Conservation (phyloP, 2,329 filamentous ascomycete genomes). For the Trichoderma gracile region DNA sequence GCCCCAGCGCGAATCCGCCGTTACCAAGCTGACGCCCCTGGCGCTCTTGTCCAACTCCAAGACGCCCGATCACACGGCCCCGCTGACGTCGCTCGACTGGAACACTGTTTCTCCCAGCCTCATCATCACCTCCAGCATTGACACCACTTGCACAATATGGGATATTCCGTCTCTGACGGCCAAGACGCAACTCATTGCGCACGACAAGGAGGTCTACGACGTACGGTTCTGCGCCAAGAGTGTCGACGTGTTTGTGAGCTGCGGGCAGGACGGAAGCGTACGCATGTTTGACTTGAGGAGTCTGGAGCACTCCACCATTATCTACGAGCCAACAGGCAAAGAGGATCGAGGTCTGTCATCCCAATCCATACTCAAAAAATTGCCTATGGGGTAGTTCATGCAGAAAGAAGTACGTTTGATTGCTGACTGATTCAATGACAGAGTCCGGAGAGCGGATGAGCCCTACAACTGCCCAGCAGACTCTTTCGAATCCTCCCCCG, state of each 20-base stretch:
- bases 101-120: constrained; percentile 95
- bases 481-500: constrained; percentile 74
- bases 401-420: neutral
- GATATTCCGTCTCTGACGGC: constrained; percentile 97
- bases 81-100: constrained; percentile 95
- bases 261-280: constrained; percentile 94
- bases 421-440: constrained; percentile 33
- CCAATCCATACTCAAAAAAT: neutral
- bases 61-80: constrained; percentile 95
- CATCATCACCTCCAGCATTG: constrained; percentile 98
- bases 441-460: constrained; percentile 65
- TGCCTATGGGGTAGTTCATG: neutral
- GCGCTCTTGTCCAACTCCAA: constrained; percentile 96
- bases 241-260: constrained; percentile 98
- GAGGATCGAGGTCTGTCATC: constrained; percentile 63
- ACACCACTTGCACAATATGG: constrained; percentile 99
- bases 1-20: constrained; percentile 55
- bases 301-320: constrained; percentile 96
- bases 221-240: constrained; percentile 97
- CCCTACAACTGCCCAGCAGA: constrained; percentile 74
- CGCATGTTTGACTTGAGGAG: constrained; percentile 98
- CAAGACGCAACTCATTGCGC: constrained; percentile 96
- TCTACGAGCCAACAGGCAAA: constrained; percentile 95
- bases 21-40: constrained; percentile 84
- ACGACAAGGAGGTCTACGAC: constrained; percentile 98